Conservation (phyloP, 331 rosid genomes). For the Malus hybrid region DNA sequence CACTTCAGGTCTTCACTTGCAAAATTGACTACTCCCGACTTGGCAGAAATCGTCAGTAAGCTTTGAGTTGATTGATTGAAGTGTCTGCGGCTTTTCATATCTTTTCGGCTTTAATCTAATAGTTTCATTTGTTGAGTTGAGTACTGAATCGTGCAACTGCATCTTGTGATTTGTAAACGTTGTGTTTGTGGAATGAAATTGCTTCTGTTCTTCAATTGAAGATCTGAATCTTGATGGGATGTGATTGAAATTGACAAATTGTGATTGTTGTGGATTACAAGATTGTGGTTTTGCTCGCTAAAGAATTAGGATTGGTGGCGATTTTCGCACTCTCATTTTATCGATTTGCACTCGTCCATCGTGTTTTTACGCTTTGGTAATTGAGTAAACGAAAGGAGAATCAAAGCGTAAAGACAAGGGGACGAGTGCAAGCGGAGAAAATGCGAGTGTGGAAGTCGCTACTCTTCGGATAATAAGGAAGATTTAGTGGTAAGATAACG, state of each 20-base stretch:
- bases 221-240: neutral
- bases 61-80: neutral
- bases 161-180: neutral
- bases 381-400: no score
- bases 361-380: no score
- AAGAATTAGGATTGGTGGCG: neutral
- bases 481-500: neutral
- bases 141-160: neutral
- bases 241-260: neutral
- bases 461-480: no score
- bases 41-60: neutral
- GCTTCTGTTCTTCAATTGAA: neutral
- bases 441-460: no score
- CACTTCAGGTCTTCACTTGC: conserved; percentile 74
- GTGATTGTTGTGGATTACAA: neutral
- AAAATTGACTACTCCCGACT: neutral
- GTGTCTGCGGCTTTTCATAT: neutral
- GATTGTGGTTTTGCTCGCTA: neutral
- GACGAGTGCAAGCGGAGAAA: no score
- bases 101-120: neutral
- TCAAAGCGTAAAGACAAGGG: no score
- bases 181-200: neutral
- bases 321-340: neutral
- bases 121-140: neutral
- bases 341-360: no score